A percentile compares a stretch with the other conserved stretches of the same genome.
Evolutionary conservation across 2,329 filamentous ascomycete species (phyloP).

Genomic region (Xylaria sp.): DNA sequence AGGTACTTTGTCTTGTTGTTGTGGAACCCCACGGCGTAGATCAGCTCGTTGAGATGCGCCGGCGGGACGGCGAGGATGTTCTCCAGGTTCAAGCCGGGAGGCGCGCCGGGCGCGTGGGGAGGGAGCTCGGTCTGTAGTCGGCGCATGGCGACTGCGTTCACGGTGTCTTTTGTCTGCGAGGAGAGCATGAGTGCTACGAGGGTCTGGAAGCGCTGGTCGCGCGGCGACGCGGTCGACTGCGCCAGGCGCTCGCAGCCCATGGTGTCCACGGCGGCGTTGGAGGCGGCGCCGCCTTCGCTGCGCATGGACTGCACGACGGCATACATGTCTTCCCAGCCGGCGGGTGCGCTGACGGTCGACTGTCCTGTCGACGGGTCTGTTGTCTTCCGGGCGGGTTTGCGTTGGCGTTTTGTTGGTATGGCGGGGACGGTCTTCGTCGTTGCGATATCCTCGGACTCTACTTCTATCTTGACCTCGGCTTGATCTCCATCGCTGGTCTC

Average conservation of each 20-base stretch:
- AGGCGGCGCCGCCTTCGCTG: constrained; percentile 61
- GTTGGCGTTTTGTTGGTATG: constrained; percentile 35
- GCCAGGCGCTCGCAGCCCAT: constrained; percentile 93
- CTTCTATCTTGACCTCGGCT: constrained; percentile 17
- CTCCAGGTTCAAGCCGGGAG: constrained; percentile 73
- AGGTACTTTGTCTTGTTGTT: constrained; percentile 92
- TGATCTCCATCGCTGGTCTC: constrained; percentile 21
- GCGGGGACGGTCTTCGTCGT: constrained; percentile 2
- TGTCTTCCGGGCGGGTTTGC: constrained; percentile 45
- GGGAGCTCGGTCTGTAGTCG: constrained; percentile 79
- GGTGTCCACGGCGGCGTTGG: constrained; percentile 90
- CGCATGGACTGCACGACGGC: constrained; percentile 81
- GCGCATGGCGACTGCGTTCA: constrained; percentile 84
- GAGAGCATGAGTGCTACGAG: constrained; percentile 90
- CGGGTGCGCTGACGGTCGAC: constrained; percentile 41
- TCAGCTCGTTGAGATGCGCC: constrained; percentile 74
- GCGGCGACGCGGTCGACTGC: constrained; percentile 58
- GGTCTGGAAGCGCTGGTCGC: constrained; percentile 81
- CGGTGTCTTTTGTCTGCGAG: constrained; percentile 92
- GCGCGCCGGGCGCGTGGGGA: constrained; percentile 57
- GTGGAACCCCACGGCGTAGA: constrained; percentile 89
- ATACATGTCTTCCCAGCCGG: constrained; percentile 79
- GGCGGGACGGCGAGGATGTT: constrained; percentile 80
- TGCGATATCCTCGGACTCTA: constrained; percentile 13
- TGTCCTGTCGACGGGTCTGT: constrained; percentile 40